phyloP scores from a whole-genome alignment of 1,284 basidiomycete genomes.

The Apiotrichum mycotoxinovorans region DNA sequence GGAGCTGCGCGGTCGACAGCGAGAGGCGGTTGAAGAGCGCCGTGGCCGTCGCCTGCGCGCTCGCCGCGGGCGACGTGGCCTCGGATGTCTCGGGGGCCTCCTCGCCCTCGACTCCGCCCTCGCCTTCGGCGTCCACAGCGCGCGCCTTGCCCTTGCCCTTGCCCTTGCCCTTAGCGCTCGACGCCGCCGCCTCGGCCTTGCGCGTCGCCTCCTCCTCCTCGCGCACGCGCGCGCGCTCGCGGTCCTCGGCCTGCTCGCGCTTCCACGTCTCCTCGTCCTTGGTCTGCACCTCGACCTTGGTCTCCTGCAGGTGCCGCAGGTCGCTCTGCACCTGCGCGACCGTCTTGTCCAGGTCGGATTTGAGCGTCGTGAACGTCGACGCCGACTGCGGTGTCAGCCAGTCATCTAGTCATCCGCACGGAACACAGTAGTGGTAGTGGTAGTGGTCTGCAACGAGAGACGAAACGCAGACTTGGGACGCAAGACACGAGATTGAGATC shows the following conservation, averaged over 20 bases:
- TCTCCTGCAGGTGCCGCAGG: constrained; percentile 53
- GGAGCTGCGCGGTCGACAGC: constrained; percentile 36
- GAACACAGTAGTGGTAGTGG: too few species aligned
- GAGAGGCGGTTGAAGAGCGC: constrained; percentile 34
- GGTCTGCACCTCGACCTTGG: constrained; percentile 43
- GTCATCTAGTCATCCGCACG: not conserved
- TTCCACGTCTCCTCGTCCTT: constrained; percentile 37
- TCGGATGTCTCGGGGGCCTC: not conserved
- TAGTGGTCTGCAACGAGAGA: too few species aligned
- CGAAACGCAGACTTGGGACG: too few species aligned
- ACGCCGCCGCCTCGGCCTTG: constrained; percentile 14
- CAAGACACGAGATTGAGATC: too few species aligned
- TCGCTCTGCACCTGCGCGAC: constrained; percentile 79
- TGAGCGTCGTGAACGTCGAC: constrained; percentile 64
- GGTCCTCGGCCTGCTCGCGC: constrained; percentile 29
- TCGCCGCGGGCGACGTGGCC: not conserved
- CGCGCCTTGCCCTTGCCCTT: constrained; percentile 41
- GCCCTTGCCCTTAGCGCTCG: constrained; percentile 32
- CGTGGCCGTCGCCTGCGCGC: constrained; percentile 22
- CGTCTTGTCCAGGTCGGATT: constrained; percentile 71
- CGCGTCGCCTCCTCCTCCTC: constrained; percentile 24
- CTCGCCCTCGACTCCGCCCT: constrained; percentile 1
- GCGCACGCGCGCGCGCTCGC: constrained; percentile 11
- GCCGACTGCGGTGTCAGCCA: constrained; percentile 61
- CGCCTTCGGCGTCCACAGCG: constrained; percentile 12